phyloP scores from a whole-genome alignment of 805 yeast genomes.

The Citeromyces matritensis region DNA sequence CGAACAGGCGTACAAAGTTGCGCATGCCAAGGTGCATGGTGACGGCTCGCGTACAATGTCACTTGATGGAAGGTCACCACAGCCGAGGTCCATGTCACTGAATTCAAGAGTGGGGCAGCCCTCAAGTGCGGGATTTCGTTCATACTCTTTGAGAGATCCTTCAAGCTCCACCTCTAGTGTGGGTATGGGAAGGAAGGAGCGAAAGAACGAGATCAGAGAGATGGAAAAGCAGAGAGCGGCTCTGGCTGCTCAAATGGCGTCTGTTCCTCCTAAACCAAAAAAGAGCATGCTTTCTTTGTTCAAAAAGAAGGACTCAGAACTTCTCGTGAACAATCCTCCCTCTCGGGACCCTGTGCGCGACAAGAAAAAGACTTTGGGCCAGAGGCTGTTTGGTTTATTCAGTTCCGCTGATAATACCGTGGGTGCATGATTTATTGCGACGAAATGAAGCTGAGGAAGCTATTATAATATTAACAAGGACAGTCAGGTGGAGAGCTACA shows the following conservation, averaged over 20 bases:
- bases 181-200: background rate
- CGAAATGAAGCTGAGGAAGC: no score
- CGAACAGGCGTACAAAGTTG: conserved; percentile 36
- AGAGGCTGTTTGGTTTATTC: no score
- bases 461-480: no score
- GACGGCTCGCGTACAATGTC: conserved; percentile 4
- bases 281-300: background rate
- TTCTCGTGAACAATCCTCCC: no score
- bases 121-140: conserved; percentile 2
- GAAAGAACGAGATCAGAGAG: conserved; percentile 11
- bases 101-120: background rate
- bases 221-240: conserved; percentile 9
- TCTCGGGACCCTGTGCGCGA: no score
- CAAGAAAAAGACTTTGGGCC: no score
- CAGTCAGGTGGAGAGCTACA: no score
- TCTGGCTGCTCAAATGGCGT: conserved; percentile 1
- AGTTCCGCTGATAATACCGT: no score
- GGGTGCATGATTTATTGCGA: no score
- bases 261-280: background rate
- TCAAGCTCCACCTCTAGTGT: conserved; percentile 1
- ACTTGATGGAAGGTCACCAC: background rate
- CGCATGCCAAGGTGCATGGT: conserved; percentile 42
- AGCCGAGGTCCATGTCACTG: background rate
- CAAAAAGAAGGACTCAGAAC: background rate
- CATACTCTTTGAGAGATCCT: background rate